Conservation (phyloP, 805 yeast genomes). For the Starmerella bombi region DNA sequence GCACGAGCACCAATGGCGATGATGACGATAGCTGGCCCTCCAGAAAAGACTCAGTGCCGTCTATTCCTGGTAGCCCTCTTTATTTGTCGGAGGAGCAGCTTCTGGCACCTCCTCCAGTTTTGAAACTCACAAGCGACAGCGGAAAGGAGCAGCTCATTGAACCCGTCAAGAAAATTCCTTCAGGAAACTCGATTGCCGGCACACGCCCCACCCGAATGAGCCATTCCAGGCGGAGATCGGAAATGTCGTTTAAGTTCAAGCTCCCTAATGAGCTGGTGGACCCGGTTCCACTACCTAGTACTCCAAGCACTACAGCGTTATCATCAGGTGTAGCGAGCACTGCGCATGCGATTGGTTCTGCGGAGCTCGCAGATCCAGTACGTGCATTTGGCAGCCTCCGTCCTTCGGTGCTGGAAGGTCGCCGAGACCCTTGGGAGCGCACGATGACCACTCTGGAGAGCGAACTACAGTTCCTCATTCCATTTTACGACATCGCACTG, state of each 20-base stretch:
- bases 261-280: neutral
- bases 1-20: neutral
- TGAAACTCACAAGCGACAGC: conserved; percentile 4
- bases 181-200: neutral
- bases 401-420: conserved; percentile 1
- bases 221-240: neutral
- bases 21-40: too few species aligned
- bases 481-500: conserved; percentile 16
- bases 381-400: conserved; percentile 12
- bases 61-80: too few species aligned
- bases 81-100: too few species aligned
- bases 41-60: too few species aligned
- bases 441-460: conserved; percentile 4
- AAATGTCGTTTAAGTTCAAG: neutral
- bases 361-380: neutral
- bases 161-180: neutral
- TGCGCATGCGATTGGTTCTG: neutral
- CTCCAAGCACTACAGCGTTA: neutral
- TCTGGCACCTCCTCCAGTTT: neutral
- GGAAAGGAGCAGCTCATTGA: neutral
- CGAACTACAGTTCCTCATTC: conserved; percentile 19
- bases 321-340: neutral
- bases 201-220: neutral
- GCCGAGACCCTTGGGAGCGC: conserved; percentile 13
- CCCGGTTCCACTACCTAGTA: neutral